These are phyloP conservation scores for Colletotrichum theobromicola DNA, from an alignment of 2,329 filamentous ascomycete species.

Conservation along the genomic window DNA sequence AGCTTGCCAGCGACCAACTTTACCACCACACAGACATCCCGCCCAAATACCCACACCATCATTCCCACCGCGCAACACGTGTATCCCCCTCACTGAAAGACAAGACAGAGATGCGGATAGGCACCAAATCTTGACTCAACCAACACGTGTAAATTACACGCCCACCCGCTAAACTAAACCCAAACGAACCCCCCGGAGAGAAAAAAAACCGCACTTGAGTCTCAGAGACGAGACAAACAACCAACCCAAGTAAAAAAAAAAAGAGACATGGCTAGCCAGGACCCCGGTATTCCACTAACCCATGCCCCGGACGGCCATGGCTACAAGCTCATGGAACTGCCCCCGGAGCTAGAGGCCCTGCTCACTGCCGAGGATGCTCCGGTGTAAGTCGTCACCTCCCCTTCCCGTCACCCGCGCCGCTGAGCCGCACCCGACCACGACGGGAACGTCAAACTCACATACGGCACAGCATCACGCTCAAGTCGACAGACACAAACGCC, in stretches of 20 bases:
- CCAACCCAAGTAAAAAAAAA: background rate
- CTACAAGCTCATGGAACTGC: conserved; percentile 68
- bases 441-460: background rate
- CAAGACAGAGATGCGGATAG: background rate
- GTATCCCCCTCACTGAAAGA: background rate
- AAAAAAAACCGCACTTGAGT: background rate
- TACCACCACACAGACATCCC: background rate
- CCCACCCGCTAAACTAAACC: background rate
- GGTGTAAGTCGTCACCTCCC: conserved; percentile 42
- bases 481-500: conserved; percentile 53
- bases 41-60: background rate
- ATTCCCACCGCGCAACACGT: background rate
- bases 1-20: background rate
- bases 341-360: conserved; percentile 60
- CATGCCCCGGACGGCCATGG: conserved; percentile 53
- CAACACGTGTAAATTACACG: background rate
- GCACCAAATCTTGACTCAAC: background rate
- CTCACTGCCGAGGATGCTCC: conserved; percentile 61
- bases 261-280: conserved; percentile 50
- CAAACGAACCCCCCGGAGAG: background rate
- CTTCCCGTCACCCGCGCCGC: background rate
- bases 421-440: background rate
- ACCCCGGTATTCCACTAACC: conserved; percentile 53
- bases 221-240: background rate
- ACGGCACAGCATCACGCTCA: conserved; percentile 48